A percentile compares a stretch with the other conserved stretches of the same genome.
Evolutionary conservation across 768 basidiomycete genomes (phyloP).

Genomic region (Tylopilus intermedius): DNA sequence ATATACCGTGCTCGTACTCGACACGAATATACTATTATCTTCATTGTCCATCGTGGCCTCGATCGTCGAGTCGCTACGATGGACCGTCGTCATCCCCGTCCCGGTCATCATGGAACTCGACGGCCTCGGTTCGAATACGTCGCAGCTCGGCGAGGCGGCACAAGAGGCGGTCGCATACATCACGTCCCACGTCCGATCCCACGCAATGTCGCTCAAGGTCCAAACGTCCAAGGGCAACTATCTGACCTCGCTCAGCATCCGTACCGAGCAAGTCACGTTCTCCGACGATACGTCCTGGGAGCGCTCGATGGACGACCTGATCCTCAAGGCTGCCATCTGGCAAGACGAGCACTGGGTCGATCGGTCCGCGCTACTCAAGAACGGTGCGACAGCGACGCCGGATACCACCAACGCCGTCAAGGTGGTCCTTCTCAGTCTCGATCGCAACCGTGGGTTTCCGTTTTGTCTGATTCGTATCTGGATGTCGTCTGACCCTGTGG

Average conservation of each 20-base stretch:
- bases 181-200: slow-evolving; percentile 67
- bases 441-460: slow-evolving; percentile 74
- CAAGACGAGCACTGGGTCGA: slow-evolving; percentile 91
- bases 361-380: slow-evolving; percentile 66
- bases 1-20: slow-evolving; percentile 86
- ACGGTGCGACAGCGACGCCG: slow-evolving; percentile 21
- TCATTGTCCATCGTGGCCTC: slow-evolving; percentile 69
- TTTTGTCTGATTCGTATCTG: background rate
- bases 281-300: slow-evolving; percentile 45
- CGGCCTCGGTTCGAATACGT: slow-evolving; percentile 65
- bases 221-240: slow-evolving; percentile 96
- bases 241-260: slow-evolving; percentile 72
- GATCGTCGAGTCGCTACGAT: slow-evolving; percentile 72
- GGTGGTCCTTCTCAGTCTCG: slow-evolving; percentile 85
- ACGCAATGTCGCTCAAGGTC: slow-evolving; percentile 78
- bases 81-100: slow-evolving; percentile 89
- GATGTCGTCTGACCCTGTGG: slow-evolving; percentile 3
- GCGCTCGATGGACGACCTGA: slow-evolving; percentile 91
- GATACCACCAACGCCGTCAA: slow-evolving; percentile 55
- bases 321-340: slow-evolving; percentile 89
- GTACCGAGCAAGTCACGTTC: slow-evolving; percentile 82
- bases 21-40: slow-evolving; percentile 91
- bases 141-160: slow-evolving; percentile 72
- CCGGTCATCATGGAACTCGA: slow-evolving; percentile 97
- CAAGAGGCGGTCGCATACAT: slow-evolving; percentile 70